Conservation (phyloP, 2,329 filamentous ascomycete genomes). For the Mariannaea sp. region DNA sequence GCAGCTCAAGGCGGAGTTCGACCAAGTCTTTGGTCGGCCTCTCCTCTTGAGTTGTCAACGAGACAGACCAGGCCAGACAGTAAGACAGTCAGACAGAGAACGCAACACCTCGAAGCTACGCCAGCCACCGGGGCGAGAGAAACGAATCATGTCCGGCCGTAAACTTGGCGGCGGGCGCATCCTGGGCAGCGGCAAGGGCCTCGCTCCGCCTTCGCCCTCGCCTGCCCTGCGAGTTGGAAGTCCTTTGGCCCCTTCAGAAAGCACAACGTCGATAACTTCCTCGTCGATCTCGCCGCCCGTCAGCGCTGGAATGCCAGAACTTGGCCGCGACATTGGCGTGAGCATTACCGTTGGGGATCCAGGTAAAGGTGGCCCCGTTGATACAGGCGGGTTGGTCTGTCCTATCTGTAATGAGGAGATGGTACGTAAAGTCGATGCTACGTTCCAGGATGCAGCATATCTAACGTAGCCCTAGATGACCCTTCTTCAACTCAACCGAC, state of each 20-base stretch:
- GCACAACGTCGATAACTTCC: conserved; percentile 78
- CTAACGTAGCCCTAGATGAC: conserved; percentile 66
- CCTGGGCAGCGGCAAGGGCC: conserved; percentile 81
- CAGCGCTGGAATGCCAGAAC: conserved; percentile 67
- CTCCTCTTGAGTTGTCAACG: conserved; percentile 18
- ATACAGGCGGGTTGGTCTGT: conserved; percentile 74
- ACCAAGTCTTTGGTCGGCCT: conserved; percentile 43
- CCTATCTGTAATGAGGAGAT: conserved; percentile 99
- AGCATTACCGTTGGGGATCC: conserved; percentile 71
- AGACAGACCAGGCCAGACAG: background rate
- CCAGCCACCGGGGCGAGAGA: too few relatives aligned
- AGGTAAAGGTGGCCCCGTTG: conserved; percentile 55
- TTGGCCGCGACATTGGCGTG: conserved; percentile 78
- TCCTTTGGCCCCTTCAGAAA: conserved; percentile 63
- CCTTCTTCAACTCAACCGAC: conserved; percentile 84
- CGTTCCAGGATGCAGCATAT: background rate
- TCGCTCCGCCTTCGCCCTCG: conserved; percentile 65
- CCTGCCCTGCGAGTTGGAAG: conserved; percentile 52
- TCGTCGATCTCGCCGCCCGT: conserved; percentile 66
- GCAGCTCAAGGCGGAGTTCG: conserved; percentile 43
- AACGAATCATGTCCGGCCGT: conserved; percentile 79
- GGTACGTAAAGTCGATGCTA: conserved; percentile 57
- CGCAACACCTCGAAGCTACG: too few relatives aligned
- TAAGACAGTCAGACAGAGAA: background rate
- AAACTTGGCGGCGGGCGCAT: conserved; percentile 92